Conservation (phyloP, 352 stramenopile species). For the Globisporangium rhizosaccharum region DNA sequence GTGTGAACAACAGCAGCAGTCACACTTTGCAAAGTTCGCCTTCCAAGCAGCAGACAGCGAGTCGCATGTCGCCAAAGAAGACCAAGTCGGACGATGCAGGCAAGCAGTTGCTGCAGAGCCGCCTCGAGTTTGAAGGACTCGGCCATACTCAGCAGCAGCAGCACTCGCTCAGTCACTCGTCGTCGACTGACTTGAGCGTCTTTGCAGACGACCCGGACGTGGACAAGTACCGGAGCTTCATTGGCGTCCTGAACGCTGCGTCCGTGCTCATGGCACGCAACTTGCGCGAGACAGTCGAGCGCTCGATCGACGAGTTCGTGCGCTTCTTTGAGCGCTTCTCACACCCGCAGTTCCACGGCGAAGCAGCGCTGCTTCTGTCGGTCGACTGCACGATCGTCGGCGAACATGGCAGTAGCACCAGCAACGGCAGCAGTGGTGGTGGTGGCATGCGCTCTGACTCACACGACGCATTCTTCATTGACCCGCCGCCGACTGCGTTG, state of each 20-base stretch:
- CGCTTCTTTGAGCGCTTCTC: conserved; percentile 77
- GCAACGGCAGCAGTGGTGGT: conserved; percentile 3
- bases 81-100: conserved; percentile 13
- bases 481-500: conserved; percentile 43
- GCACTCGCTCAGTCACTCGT: background rate
- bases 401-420: conserved; percentile 7
- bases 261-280: conserved; percentile 89
- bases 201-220: conserved; percentile 36
- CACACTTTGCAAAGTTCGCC: conserved; percentile 1
- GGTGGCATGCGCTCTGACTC: background rate
- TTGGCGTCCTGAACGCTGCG: conserved; percentile 73
- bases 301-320: conserved; percentile 70
- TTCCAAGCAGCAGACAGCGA: background rate
- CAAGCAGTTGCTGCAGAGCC: conserved; percentile 33
- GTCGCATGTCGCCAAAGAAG: conserved; percentile 16
- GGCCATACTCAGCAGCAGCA: background rate
- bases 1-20: background rate
- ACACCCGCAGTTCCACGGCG: conserved; percentile 34
- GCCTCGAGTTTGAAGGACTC: conserved; percentile 55
- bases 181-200: conserved; percentile 1
- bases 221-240: conserved; percentile 42
- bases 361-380: conserved; percentile 55
- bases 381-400: conserved; percentile 34
- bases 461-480: conserved; percentile 51
- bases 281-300: conserved; percentile 79